Evolutionary conservation across 176 grass and related monocot genomes (phyloP), one percentile per base, ranked within the genome.

Genomic region (Rhipidocladum racemiflorum): DNA sequence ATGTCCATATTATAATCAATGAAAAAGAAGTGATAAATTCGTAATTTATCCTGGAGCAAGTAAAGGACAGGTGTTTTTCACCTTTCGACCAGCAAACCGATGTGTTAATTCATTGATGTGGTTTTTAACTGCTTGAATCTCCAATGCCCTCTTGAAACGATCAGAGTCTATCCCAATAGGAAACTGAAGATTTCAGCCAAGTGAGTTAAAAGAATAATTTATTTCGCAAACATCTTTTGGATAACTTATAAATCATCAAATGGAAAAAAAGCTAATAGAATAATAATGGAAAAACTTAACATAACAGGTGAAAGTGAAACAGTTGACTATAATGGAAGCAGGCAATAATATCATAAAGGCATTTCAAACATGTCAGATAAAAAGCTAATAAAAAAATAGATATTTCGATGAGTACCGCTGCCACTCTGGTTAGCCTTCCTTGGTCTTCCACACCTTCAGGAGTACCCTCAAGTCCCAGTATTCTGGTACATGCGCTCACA

Each of bases 131-230:
- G 83, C 87, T 78, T 87, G 51, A 89, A 86, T 60, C n/a, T 99
- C 92, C 80, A 94, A 72, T 61, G 92, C 92, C 86, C 93, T 84
- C 68, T 96, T 99, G 86, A 99, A 99, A 83, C 97, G 85, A 25
- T 99, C 97, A 68, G 93, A 95, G 89, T 99, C 97, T 90, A 99
- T 99, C 85, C 97, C 97, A 82, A 99, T 99, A 88, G 97, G 97
- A 99, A 99, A 99, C 97, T 99, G 89, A 85, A 85, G 80, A 93
- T 92, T 88, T 87, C 74, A 86, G 86, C 77, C 68, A 79, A 76
- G 49, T 81, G 71, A 92, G 85, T 74, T 73, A 79, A 86, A 78
- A 87, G 20, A 83, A 87, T 74, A 68, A 68, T 65, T 82, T 56
- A 78, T 53, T 86, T 78, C 7, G 67, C 18, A 78, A 60, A 78